Evolutionary conservation across 1,139 yeast species (phyloP).

Genomic region (Lodderomyces orthopsilosis): DNA sequence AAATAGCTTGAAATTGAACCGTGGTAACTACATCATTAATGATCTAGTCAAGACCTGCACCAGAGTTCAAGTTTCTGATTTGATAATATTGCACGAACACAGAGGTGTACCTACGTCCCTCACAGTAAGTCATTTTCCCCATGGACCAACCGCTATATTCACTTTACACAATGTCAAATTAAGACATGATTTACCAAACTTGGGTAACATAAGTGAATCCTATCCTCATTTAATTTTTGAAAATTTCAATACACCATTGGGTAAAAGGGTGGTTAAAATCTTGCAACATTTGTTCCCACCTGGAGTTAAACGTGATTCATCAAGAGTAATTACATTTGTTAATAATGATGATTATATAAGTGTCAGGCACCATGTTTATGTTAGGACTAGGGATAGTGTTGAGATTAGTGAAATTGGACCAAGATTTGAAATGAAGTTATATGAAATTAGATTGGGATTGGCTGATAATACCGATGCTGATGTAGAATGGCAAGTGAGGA

Average conservation of each 20-base stretch:
- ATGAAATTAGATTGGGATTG: slow-evolving; percentile 84
- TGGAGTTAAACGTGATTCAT: slow-evolving; percentile 81
- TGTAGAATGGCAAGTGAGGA: slow-evolving; percentile 91
- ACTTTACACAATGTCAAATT: slow-evolving; percentile 92
- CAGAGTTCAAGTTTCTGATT: slow-evolving; percentile 66
- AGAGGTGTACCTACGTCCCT: slow-evolving; percentile 96
- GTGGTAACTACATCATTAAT: slow-evolving; percentile 90
- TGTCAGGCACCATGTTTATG: slow-evolving; percentile 94
- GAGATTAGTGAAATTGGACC: slow-evolving; percentile 98
- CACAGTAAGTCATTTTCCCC: slow-evolving; percentile 93
- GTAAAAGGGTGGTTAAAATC: slow-evolving; percentile 76
- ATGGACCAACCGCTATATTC: slow-evolving; percentile 95
- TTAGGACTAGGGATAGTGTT: slow-evolving; percentile 80
- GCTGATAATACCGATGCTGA: slow-evolving; percentile 97
- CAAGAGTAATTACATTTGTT: slow-evolving; percentile 87
- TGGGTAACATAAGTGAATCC: slow-evolving; percentile 87
- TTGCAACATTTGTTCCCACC: slow-evolving; percentile 93
- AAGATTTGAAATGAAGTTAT: slow-evolving; percentile 93
- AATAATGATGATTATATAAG: slow-evolving; percentile 89
- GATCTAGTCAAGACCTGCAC: slow-evolving; percentile 83
- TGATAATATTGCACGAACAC: slow-evolving; percentile 88
- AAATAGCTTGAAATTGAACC: slow-evolving; percentile 79
- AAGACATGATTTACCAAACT: slow-evolving; percentile 84
- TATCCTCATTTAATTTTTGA: slow-evolving; percentile 94
- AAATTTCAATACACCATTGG: slow-evolving; percentile 80